phyloP scores from a whole-genome alignment of 106 monocot species.

The Allium cepa region DNA sequence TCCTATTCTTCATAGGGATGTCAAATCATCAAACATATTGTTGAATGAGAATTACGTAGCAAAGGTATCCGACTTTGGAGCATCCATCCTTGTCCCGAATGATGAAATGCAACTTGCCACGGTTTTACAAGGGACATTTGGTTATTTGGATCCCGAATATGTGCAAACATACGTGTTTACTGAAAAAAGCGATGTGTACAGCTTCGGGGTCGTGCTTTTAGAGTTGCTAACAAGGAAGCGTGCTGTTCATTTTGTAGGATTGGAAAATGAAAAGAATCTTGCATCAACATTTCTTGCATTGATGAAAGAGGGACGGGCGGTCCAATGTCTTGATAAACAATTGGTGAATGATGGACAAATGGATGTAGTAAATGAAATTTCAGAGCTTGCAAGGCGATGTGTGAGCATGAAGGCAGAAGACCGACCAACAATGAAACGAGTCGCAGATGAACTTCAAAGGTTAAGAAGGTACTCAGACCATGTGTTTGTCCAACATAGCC shows the following conservation, averaged over 20 bases:
- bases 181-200: conserved; percentile 56
- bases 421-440: conserved; percentile 30
- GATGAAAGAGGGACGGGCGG: conserved; percentile 14
- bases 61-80: conserved; percentile 48
- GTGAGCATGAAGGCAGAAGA: conserved; percentile 18
- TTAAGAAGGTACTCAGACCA: neutral
- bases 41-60: conserved; percentile 8
- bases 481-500: neutral
- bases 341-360: conserved; percentile 15
- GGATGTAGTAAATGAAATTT: conserved; percentile 9
- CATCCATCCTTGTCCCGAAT: conserved; percentile 29
- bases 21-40: conserved; percentile 43
- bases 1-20: conserved; percentile 47
- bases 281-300: conserved; percentile 12
- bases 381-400: conserved; percentile 12
- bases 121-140: conserved; percentile 41
- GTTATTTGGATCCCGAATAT: conserved; percentile 42
- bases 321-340: conserved; percentile 14
- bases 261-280: conserved; percentile 4
- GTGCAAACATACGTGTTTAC: conserved; percentile 25
- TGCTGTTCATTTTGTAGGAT: neutral
- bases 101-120: conserved; percentile 32
- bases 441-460: conserved; percentile 12
- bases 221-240: conserved; percentile 10
- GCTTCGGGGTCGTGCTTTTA: conserved; percentile 47